These are phyloP conservation scores for Camellia oleifera DNA, from an alignment of 179 eudicot genomes.

Conservation along the genomic window DNA sequence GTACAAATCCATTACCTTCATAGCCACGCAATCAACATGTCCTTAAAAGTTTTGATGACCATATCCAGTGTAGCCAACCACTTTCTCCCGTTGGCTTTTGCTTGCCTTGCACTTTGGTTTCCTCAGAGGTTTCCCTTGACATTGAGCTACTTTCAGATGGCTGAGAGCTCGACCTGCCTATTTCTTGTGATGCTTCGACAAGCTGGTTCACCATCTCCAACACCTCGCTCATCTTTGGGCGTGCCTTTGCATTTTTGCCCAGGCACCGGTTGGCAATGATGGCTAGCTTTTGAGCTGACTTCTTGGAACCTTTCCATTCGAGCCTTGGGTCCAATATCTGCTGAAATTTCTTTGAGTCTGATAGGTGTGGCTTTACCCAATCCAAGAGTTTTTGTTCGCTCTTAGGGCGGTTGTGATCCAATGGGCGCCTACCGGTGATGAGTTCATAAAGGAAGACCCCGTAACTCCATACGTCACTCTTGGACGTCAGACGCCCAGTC, in stretches of 20 bases:
- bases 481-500: conserved; percentile 84
- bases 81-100: conserved; percentile 26
- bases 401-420: conserved; percentile 81
- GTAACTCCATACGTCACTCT: conserved; percentile 91
- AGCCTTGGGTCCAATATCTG: conserved; percentile 82
- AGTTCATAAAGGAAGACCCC: conserved; percentile 91
- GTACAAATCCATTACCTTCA: not conserved
- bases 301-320: conserved; percentile 46
- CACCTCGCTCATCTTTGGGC: conserved; percentile 95
- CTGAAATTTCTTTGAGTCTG: conserved; percentile 67
- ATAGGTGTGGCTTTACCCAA: conserved; percentile 79
- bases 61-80: conserved; percentile 26
- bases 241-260: conserved; percentile 58
- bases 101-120: conserved; percentile 17
- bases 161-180: conserved; percentile 21
- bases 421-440: conserved; percentile 81
- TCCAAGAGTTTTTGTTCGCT: conserved; percentile 77
- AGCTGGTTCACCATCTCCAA: conserved; percentile 62
- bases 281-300: conserved; percentile 73
- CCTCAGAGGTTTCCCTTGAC: conserved; percentile 21
- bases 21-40: not conserved
- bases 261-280: conserved; percentile 82
- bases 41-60: conserved; percentile 19
- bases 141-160: conserved; percentile 24
- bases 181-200: conserved; percentile 48